phyloP scores from a whole-genome alignment of 176 grass and related monocot species.

The Lolium multiflorum region DNA sequence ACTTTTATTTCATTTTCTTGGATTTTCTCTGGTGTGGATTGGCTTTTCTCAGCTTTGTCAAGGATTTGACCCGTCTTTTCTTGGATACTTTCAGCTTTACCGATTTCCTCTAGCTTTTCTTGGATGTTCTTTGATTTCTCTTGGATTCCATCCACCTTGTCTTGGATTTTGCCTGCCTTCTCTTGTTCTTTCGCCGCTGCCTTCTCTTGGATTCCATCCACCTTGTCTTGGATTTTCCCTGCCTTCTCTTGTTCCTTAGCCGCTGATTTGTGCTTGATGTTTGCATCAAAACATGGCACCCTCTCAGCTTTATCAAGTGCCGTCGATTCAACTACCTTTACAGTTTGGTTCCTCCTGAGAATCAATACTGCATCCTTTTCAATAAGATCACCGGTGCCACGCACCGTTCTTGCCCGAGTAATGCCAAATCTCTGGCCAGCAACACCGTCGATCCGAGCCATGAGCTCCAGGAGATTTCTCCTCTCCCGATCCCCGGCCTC shows the following conservation, averaged over 20 bases:
- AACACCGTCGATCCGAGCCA: constrained; percentile 73
- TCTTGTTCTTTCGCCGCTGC: constrained; percentile 14
- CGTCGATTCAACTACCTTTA: constrained; percentile 50
- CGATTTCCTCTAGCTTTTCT: constrained; percentile 18
- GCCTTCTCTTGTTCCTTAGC: constrained; percentile 29
- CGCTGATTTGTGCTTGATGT: constrained; percentile 20
- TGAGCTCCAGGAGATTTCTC: constrained; percentile 90
- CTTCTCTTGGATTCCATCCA: too few species aligned
- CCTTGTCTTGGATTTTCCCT: too few species aligned
- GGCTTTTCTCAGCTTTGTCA: constrained; percentile 14
- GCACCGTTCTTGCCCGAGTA: constrained; percentile 52
- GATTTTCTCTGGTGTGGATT: constrained; percentile 25
- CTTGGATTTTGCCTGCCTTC: neutral
- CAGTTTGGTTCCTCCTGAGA: constrained; percentile 62
- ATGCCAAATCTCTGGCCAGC: constrained; percentile 52
- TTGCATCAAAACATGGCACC: constrained; percentile 40
- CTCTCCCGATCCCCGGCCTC: constrained; percentile 54
- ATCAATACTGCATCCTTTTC: constrained; percentile 54
- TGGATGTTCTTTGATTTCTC: constrained; percentile 5
- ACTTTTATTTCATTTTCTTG: constrained; percentile 18
- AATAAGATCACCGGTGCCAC: constrained; percentile 37
- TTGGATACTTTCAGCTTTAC: neutral
- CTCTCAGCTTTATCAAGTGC: constrained; percentile 39
- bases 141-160: neutral
- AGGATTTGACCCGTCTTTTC: constrained; percentile 6